Evolutionary conservation across 2,329 filamentous ascomycete genomes (phyloP).

Genomic region (Trichothecium roseum): DNA sequence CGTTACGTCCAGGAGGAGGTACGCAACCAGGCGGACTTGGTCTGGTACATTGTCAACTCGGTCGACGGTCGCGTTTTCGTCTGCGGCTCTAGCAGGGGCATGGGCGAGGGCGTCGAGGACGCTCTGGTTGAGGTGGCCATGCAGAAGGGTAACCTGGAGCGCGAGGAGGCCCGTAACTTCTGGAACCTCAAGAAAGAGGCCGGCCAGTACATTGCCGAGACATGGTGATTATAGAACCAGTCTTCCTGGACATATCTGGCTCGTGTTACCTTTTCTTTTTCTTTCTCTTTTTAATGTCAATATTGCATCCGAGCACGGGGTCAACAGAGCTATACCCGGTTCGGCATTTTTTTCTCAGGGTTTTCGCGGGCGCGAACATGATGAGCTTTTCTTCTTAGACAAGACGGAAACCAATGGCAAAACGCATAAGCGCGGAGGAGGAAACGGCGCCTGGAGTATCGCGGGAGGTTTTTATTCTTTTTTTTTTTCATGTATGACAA

Average conservation of each 20-base stretch:
- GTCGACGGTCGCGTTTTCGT: slow-evolving; percentile 96
- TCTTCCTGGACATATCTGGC: not conserved
- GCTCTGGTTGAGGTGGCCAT: slow-evolving; percentile 85
- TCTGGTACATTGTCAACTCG: slow-evolving; percentile 95
- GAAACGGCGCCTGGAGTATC: no score
- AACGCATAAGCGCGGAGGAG: no score
- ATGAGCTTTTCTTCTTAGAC: no score
- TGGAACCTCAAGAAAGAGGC: slow-evolving; percentile 88
- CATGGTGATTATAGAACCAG: slow-evolving; percentile 40
- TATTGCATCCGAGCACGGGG: no score
- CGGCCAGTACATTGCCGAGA: slow-evolving; percentile 90
- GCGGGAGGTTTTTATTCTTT: no score
- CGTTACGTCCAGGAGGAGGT: slow-evolving; percentile 97
- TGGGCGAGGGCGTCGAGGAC: slow-evolving; percentile 92
- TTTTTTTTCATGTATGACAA: no score
- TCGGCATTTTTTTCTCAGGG: no score
- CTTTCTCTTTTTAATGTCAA: no score
- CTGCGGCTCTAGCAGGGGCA: slow-evolving; percentile 88
- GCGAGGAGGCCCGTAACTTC: slow-evolving; percentile 73
- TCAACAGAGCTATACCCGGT: no score
- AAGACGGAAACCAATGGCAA: no score
- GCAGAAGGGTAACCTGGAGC: slow-evolving; percentile 78
- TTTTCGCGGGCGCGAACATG: no score
- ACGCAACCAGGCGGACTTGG: slow-evolving; percentile 79
- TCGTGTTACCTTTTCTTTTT: not conserved